phyloP scores from a whole-genome alignment of 148 eudicot genomes.

The Selenicereus undatus region DNA sequence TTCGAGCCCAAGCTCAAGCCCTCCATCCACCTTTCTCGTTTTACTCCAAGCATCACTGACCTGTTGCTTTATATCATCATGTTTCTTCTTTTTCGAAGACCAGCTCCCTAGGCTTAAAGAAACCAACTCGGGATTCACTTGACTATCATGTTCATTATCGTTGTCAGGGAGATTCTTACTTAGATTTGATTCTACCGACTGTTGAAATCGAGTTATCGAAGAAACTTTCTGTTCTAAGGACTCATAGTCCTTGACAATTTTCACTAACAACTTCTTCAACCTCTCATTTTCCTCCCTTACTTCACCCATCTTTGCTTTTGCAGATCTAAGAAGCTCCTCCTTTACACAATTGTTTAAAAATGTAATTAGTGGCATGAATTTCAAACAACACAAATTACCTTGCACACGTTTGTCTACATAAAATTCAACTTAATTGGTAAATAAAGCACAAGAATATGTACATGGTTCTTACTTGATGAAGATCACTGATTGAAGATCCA shows the following conservation, averaged over 20 bases:
- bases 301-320: conserved; percentile 46
- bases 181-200: conserved; percentile 1
- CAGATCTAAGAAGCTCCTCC: conserved; percentile 34
- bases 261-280: conserved; percentile 33
- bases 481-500: conserved; percentile 24
- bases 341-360: not conserved
- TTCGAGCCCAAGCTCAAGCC: conserved; percentile 30
- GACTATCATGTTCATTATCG: conserved; percentile 14
- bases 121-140: conserved; percentile 29
- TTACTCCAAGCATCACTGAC: conserved; percentile 13
- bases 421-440: not conserved
- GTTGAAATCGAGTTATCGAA: conserved; percentile 9
- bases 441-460: not conserved
- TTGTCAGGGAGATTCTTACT: not conserved
- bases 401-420: too few species aligned
- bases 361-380: not conserved
- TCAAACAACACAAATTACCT: not conserved
- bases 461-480: conserved; percentile 29
- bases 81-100: conserved; percentile 17
- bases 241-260: conserved; percentile 31
- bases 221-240: conserved; percentile 35
- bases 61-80: conserved; percentile 11
- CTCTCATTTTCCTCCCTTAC: conserved; percentile 45
- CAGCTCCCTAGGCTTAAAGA: conserved; percentile 41
- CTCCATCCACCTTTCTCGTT: conserved; percentile 23